These are phyloP conservation scores for Amorphotheca resinae DNA, from an alignment of 495 filamentous ascomycete genomes.

Conservation along the genomic window DNA sequence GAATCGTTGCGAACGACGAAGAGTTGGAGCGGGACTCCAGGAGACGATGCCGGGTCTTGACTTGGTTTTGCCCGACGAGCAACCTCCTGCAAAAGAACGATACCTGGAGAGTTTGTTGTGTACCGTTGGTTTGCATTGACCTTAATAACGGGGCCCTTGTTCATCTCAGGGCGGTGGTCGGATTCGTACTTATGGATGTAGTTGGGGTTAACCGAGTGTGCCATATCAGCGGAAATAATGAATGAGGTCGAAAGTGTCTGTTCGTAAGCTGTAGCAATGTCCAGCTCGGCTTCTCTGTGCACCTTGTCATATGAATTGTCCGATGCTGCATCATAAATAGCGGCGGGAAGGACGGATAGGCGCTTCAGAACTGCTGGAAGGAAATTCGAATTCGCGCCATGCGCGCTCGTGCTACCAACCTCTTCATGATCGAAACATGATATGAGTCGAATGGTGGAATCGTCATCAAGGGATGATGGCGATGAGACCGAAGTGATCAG, in stretches of 20 bases:
- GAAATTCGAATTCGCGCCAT: conserved; percentile 87
- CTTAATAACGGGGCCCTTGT: conserved; percentile 93
- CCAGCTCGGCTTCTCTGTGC: conserved; percentile 34
- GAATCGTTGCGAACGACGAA: conserved; percentile 96
- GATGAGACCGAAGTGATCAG: conserved; percentile 69
- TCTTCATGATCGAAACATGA: conserved; percentile 97
- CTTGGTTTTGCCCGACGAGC: conserved; percentile 46
- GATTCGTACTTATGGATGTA: conserved; percentile 83
- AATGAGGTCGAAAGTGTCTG: conserved; percentile 88
- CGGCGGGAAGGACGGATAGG: conserved; percentile 61
- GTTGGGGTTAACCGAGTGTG: conserved; percentile 90
- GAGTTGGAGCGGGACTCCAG: conserved; percentile 73
- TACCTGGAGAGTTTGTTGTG: conserved; percentile 89
- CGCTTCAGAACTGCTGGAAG: conserved; percentile 81
- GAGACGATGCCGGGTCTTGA: conserved; percentile 22
- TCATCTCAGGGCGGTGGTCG: conserved; percentile 85
- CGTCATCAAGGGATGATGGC: conserved; percentile 50
- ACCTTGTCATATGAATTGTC: conserved; percentile 41
- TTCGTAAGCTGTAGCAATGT: conserved; percentile 71
- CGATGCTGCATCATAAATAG: conserved; percentile 23
- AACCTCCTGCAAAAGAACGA: conserved; percentile 80
- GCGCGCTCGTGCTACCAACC: conserved; percentile 80
- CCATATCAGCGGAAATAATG: conserved; percentile 94
- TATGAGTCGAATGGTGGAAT: conserved; percentile 74
- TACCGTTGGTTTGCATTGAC: conserved; percentile 96